Conservation (phyloP, 2,329 filamentous ascomycete genomes). For the Dactylonectria macrodidyma region DNA sequence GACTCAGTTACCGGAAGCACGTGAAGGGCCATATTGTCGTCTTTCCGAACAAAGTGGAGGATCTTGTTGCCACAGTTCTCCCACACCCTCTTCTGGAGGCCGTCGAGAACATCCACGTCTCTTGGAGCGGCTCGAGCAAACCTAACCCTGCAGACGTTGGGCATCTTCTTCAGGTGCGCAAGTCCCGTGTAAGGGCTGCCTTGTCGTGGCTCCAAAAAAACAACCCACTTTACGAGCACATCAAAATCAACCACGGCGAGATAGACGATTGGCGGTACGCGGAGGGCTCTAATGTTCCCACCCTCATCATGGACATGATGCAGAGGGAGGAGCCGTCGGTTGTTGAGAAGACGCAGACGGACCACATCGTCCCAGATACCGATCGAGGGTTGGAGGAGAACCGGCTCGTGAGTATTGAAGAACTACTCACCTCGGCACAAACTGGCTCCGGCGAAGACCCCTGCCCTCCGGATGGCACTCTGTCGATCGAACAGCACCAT, state of each 20-base stretch:
- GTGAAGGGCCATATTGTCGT: constrained; percentile 29
- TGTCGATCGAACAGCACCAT: no score
- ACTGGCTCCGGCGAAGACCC: no score
- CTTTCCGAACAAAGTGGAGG: constrained; percentile 31
- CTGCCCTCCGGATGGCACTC: no score
- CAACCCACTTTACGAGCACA: constrained; percentile 20
- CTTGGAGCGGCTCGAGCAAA: constrained; percentile 20
- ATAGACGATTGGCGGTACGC: constrained; percentile 18
- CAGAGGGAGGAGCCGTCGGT: constrained; percentile 13
- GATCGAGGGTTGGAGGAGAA: no score
- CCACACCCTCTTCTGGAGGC: constrained; percentile 17
- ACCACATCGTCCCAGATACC: no score
- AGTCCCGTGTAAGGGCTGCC: constrained; percentile 6
- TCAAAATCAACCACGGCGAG: constrained; percentile 21
- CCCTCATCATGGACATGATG: constrained; percentile 10
- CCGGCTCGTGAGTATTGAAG: background rate
- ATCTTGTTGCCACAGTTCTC: constrained; percentile 28
- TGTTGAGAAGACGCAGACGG: constrained; percentile 11
- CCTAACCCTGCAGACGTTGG: constrained; percentile 17
- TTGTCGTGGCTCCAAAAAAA: constrained; percentile 20
- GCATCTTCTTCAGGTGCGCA: constrained; percentile 21
- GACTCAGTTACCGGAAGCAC: constrained; percentile 28
- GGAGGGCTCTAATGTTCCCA: constrained; percentile 13
- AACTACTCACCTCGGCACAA: no score
- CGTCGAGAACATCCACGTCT: constrained; percentile 29